These are phyloP conservation scores for Mucor indicus DNA, from an alignment of 371 early-diverging fungal genomes.

Conservation along the genomic window DNA sequence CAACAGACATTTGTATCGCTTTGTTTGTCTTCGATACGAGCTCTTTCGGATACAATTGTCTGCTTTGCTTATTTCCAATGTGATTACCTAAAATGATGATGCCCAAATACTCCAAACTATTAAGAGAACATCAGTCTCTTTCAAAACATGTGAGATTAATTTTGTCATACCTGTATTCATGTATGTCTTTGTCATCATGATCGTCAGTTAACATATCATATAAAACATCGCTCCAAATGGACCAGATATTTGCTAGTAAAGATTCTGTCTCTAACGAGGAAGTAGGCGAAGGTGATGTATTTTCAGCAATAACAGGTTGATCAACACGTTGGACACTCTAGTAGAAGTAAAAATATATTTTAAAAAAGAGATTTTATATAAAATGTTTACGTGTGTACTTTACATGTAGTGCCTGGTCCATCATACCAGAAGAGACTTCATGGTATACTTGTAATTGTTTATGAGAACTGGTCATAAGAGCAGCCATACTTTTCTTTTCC, in stretches of 20 bases:
- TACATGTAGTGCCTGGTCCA: neutral
- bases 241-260: slow-evolving; percentile 2
- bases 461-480: slow-evolving; percentile 4
- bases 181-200: neutral
- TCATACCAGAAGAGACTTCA: neutral
- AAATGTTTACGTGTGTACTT: slow-evolving; percentile 1
- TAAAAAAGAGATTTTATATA: slow-evolving; percentile 5
- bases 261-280: slow-evolving; percentile 1
- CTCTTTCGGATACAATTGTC: slow-evolving; percentile 6
- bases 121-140: slow-evolving; percentile 6
- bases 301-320: slow-evolving; percentile 5
- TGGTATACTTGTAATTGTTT: slow-evolving; percentile 1
- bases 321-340: slow-evolving; percentile 6
- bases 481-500: slow-evolving; percentile 1
- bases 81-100: slow-evolving; percentile 6
- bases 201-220: slow-evolving; percentile 1
- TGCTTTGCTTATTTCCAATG: slow-evolving; percentile 6
- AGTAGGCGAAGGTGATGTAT: slow-evolving; percentile 4
- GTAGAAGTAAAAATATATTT: slow-evolving; percentile 6
- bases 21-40: slow-evolving; percentile 1
- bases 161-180: slow-evolving; percentile 4
- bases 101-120: slow-evolving; percentile 5
- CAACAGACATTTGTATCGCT: slow-evolving; percentile 1
- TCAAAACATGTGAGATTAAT: slow-evolving; percentile 3
- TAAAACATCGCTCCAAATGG: slow-evolving; percentile 4